A percentile compares a stretch with the other conserved stretches of the same genome.
phyloP scores from a whole-genome alignment of 2,329 filamentous ascomycete species.

The Furcasterigmium sp. region DNA sequence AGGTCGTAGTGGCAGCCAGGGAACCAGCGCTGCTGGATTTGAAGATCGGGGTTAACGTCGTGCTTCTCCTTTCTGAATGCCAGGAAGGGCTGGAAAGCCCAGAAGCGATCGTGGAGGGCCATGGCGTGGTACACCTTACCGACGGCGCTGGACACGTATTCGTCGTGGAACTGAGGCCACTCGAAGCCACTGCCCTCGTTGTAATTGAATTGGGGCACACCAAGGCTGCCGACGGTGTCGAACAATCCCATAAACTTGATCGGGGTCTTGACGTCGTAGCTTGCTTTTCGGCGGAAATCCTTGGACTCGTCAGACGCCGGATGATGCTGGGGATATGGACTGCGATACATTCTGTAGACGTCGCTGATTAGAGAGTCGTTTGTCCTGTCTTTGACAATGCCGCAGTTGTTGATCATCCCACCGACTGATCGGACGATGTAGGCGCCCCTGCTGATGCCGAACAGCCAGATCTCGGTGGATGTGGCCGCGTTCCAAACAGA shows the following conservation, averaged over 20 bases:
- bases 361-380: conserved; percentile 10
- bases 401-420: conserved; percentile 23
- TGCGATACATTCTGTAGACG: conserved; percentile 17
- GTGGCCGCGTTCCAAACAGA: neutral
- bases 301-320: conserved; percentile 11
- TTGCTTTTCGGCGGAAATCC: conserved; percentile 10
- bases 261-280: conserved; percentile 10
- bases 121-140: conserved; percentile 17
- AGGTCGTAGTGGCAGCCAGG: conserved; percentile 18
- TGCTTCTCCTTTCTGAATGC: conserved; percentile 6
- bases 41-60: conserved; percentile 3
- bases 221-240: conserved; percentile 16
- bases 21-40: conserved; percentile 16
- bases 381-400: conserved; percentile 13
- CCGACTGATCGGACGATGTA: conserved; percentile 17
- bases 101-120: conserved; percentile 14
- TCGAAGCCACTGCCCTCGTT: conserved; percentile 13
- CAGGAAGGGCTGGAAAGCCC: conserved; percentile 14
- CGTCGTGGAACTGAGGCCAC: conserved; percentile 18
- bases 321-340: conserved; percentile 9
- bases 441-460: conserved; percentile 19
- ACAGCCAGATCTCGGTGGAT: conserved; percentile 17
- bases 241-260: conserved; percentile 17
- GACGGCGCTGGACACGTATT: conserved; percentile 17
- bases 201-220: conserved; percentile 13